phyloP scores from a whole-genome alignment of 345 rosid species.

The Hevea brasiliensis region DNA sequence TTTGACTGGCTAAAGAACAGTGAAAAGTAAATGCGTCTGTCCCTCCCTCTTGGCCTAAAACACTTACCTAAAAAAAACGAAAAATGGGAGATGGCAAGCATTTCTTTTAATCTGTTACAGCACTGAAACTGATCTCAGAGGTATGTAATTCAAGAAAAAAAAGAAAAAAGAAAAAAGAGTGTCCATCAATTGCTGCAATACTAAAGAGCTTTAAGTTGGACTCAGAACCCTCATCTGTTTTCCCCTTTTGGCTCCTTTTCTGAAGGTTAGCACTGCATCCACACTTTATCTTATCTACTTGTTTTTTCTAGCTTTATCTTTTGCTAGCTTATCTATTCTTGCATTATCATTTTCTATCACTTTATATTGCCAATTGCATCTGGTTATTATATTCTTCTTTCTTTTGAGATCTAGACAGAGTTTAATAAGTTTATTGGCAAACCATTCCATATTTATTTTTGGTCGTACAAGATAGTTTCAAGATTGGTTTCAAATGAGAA shows the following conservation, averaged over 20 bases:
- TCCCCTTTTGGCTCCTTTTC: neutral
- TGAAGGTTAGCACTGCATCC: neutral
- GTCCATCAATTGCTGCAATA: neutral
- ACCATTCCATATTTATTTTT: neutral
- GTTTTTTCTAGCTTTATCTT: neutral
- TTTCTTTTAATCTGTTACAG: neutral
- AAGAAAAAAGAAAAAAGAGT: neutral
- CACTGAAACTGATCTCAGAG: neutral
- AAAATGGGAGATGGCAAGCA: neutral
- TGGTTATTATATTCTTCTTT: neutral
- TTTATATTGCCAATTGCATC: neutral
- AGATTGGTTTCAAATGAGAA: neutral
- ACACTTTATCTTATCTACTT: neutral
- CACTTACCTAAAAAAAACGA: too few species aligned
- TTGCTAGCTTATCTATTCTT: neutral
- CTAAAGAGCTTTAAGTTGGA: neutral
- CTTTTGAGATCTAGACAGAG: neutral
- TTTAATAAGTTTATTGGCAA: neutral
- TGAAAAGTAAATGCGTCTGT: too few species aligned
- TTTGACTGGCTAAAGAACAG: too few species aligned
- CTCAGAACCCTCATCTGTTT: neutral
- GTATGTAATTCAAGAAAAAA: neutral
- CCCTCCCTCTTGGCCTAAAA: neutral
- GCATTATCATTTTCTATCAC: neutral
- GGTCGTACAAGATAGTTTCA: neutral